Percentiles rank a stretch among this genome's conserved stretches.
Conservation (phyloP, 2,329 filamentous ascomycete genomes). For the Calonectria crousiana region DNA sequence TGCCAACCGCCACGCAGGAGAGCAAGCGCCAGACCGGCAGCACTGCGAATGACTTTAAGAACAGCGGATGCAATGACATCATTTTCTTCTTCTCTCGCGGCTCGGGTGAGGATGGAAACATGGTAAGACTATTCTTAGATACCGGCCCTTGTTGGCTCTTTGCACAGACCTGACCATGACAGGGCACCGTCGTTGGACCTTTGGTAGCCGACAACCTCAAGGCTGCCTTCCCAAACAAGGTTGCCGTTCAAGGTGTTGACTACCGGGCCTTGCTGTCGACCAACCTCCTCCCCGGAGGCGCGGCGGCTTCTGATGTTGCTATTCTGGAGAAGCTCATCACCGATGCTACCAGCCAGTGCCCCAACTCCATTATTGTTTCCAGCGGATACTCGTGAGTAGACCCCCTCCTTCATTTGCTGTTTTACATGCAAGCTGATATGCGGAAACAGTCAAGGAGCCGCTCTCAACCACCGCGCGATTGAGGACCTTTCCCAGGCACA, state of each 20-base stretch:
- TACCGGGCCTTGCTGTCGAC: not conserved
- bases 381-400: constrained; percentile 13
- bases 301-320: not conserved
- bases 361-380: not conserved
- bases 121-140: not conserved
- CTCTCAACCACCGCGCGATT: constrained; percentile 11
- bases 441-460: constrained; percentile 3
- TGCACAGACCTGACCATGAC: not conserved
- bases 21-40: constrained; percentile 1
- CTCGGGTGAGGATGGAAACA: constrained; percentile 4
- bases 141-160: not conserved
- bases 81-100: constrained; percentile 6
- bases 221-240: not conserved
- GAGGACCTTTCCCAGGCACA: not conserved
- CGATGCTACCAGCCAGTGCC: not conserved
- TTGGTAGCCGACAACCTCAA: not conserved
- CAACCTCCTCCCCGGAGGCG: constrained; percentile 8
- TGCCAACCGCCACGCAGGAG: not conserved
- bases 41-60: constrained; percentile 11
- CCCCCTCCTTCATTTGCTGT: not conserved
- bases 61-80: constrained; percentile 8
- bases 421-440: not conserved
- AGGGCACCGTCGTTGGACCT: constrained; percentile 14
- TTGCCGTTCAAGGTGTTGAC: constrained; percentile 7
- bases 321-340: not conserved